Percentiles rank a stretch among this genome's conserved stretches.
Evolutionary conservation across 2,329 filamentous ascomycete genomes (phyloP).

Genomic region (Aspergillus sp.): DNA sequence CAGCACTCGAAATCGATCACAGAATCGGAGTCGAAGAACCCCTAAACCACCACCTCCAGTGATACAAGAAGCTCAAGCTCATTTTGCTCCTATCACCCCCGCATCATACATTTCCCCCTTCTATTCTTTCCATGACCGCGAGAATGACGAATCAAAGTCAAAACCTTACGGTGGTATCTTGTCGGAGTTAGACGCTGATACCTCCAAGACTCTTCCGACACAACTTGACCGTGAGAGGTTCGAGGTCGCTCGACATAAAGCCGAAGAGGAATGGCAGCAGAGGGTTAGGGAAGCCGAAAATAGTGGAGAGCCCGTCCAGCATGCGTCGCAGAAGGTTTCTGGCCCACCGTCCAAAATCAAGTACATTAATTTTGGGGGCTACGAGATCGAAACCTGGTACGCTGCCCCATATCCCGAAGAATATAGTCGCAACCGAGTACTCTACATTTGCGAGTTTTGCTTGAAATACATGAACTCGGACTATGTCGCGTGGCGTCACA

Average conservation of each 20-base stretch:
- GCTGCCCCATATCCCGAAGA: conserved; percentile 97
- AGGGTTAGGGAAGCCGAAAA: conserved; percentile 59
- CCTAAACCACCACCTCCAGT: conserved; percentile 39
- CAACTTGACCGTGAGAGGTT: conserved; percentile 79
- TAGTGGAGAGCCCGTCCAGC: conserved; percentile 57
- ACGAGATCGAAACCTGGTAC: conserved; percentile 99
- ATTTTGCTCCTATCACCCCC: conserved; percentile 54
- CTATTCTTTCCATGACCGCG: conserved; percentile 83
- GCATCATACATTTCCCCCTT: conserved; percentile 71
- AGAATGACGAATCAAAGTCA: conserved; percentile 80
- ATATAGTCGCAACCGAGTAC: conserved; percentile 89
- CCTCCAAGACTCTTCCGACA: conserved; percentile 77
- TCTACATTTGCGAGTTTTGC: conserved; percentile 99
- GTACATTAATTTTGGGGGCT: conserved; percentile 95
- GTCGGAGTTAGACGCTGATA: conserved; percentile 84
- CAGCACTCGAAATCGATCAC: conserved; percentile 54
- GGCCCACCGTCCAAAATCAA: conserved; percentile 94
- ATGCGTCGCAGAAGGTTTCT: conserved; percentile 68
- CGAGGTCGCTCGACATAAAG: conserved; percentile 81
- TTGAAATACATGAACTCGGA: conserved; percentile 99
- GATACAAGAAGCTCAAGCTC: conserved; percentile 44
- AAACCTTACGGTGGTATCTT: conserved; percentile 96
- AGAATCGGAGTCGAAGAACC: conserved; percentile 46
- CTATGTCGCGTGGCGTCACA: conserved; percentile 96
- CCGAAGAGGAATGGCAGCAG: conserved; percentile 85